A percentile compares a stretch with the other conserved stretches of the same genome.
phyloP scores from a whole-genome alignment of 148 eudicot genomes.

The Silene uniflora region DNA sequence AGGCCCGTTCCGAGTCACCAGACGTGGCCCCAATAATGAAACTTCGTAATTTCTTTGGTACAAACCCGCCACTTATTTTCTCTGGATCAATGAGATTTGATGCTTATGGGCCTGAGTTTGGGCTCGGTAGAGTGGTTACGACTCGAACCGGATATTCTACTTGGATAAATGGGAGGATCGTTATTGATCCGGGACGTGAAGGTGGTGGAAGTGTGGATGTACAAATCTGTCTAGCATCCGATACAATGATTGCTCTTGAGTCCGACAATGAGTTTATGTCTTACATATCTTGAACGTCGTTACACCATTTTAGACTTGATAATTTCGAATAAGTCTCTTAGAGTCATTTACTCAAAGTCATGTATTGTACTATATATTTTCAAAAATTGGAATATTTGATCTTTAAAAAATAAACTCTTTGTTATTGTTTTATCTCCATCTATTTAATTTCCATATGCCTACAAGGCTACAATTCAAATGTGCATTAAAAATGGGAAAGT shows the following conservation, averaged over 20 bases:
- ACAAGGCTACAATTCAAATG: too few species aligned
- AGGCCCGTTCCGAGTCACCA: conserved; percentile 2
- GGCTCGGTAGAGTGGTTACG: conserved; percentile 58
- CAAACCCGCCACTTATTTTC: conserved; percentile 41
- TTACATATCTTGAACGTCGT: conserved; percentile 27
- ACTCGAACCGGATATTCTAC: conserved; percentile 54
- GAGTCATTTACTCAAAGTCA: too few species aligned
- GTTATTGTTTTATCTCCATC: too few species aligned
- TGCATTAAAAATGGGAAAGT: too few species aligned
- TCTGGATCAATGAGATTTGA: conserved; percentile 68
- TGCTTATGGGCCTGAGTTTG: conserved; percentile 71
- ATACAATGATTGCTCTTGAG: conserved; percentile 45
- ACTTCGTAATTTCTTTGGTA: conserved; percentile 23
- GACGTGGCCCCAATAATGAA: conserved; percentile 19
- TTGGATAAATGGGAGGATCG: conserved; percentile 45
- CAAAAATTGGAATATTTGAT: too few species aligned
- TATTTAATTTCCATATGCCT: too few species aligned
- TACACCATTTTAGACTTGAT: too few species aligned
- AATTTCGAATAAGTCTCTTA: too few species aligned
- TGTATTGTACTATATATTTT: too few species aligned
- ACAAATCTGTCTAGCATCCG: conserved; percentile 53
- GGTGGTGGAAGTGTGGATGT: conserved; percentile 63
- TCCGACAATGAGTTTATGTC: conserved; percentile 56
- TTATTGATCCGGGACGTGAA: conserved; percentile 42
- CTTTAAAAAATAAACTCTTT: too few species aligned